Percentiles rank a stretch among this genome's conserved stretches.
These are phyloP conservation scores for Oryza rufipogon DNA, from an alignment of 176 grass and related monocot species.

Conservation along the genomic window DNA sequence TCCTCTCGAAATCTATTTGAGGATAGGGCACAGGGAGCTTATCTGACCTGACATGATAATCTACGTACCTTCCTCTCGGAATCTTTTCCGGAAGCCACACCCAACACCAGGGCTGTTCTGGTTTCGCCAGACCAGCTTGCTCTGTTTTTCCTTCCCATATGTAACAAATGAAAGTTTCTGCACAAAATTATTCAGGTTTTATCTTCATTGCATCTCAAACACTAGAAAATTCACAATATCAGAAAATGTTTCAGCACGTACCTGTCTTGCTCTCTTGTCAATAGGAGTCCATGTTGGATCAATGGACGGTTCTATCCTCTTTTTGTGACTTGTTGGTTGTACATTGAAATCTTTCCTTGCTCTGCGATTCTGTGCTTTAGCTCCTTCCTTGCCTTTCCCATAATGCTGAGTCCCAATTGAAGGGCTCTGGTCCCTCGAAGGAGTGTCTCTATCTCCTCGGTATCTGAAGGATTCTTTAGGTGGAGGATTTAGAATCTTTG, in stretches of 20 bases:
- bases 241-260: slow-evolving; percentile 32
- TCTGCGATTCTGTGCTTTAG: slow-evolving; percentile 42
- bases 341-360: slow-evolving; percentile 55
- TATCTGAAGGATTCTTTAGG: slow-evolving; percentile 70
- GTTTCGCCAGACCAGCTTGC: slow-evolving; percentile 85
- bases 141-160: slow-evolving; percentile 88
- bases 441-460: slow-evolving; percentile 46
- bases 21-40: slow-evolving; percentile 3
- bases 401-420: slow-evolving; percentile 33
- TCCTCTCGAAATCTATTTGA: slow-evolving; percentile 39
- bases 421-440: slow-evolving; percentile 40
- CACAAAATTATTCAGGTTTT: slow-evolving; percentile 41
- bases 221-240: background rate
- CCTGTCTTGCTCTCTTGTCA: slow-evolving; percentile 93
- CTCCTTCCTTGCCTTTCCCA: slow-evolving; percentile 42
- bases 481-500: slow-evolving; percentile 53
- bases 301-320: slow-evolving; percentile 49
- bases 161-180: slow-evolving; percentile 87
- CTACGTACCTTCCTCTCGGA: slow-evolving; percentile 59
- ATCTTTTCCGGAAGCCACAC: slow-evolving; percentile 67
- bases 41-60: slow-evolving; percentile 13
- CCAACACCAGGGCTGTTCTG: slow-evolving; percentile 63
- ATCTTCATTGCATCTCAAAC: slow-evolving; percentile 28
- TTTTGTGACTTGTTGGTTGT: slow-evolving; percentile 45
- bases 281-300: slow-evolving; percentile 80